Conservation (phyloP, 495 filamentous ascomycete genomes). For the Talaromyces adpressus region DNA sequence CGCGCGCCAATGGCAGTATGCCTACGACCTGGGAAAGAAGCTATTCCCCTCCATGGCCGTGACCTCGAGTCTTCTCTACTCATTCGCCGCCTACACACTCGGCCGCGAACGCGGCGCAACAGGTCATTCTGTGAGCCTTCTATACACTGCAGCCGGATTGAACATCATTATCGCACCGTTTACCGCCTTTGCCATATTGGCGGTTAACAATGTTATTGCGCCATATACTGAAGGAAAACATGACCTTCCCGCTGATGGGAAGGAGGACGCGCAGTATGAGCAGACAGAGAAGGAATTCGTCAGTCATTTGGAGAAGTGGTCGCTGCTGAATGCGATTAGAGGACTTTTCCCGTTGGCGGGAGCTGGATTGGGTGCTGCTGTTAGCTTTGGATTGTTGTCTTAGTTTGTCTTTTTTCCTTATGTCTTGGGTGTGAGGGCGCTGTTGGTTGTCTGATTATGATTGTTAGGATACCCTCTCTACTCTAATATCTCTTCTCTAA, state of each 20-base stretch:
- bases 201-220: neutral
- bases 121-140: neutral
- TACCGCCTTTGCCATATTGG: neutral
- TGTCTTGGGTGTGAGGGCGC: neutral
- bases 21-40: constrained; percentile 2
- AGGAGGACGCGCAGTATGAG: neutral
- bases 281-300: neutral
- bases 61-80: neutral
- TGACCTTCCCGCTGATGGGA: neutral
- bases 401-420: neutral
- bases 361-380: constrained; percentile 6
- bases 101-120: neutral
- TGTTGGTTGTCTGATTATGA: too few relatives aligned
- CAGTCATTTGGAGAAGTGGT: constrained; percentile 2
- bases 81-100: neutral
- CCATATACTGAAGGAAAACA: neutral
- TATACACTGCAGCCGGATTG: constrained; percentile 2
- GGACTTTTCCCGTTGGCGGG: constrained; percentile 6
- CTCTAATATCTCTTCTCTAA: too few relatives aligned
- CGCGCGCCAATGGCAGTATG: constrained; percentile 3
- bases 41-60: constrained; percentile 1
- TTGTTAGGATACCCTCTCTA: too few relatives aligned
- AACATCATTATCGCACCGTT: constrained; percentile 2
- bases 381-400: constrained; percentile 1
- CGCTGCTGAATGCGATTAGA: constrained; percentile 2